Evolutionary conservation across 2,329 filamentous ascomycete species (phyloP).

Genomic region (Fusarium virguliforme): DNA sequence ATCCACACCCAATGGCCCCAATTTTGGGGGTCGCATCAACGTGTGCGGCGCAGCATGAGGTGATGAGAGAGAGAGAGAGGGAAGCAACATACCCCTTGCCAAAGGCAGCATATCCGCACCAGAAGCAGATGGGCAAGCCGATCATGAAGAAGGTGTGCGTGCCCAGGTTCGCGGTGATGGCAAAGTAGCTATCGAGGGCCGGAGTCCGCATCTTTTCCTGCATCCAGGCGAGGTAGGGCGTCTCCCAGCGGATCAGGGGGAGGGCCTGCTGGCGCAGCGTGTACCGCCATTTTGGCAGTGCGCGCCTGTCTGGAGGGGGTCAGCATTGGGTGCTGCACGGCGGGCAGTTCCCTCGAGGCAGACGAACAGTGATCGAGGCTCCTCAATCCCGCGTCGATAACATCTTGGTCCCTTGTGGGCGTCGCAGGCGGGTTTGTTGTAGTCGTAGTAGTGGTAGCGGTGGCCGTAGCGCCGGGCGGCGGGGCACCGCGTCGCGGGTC

Average conservation of each 20-base stretch:
- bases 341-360: background rate
- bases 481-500: constrained; percentile 55
- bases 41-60: constrained; percentile 35
- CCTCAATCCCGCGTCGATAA: constrained; percentile 81
- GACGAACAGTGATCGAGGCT: constrained; percentile 82
- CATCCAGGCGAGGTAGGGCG: constrained; percentile 90
- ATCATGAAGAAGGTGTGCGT: constrained; percentile 99
- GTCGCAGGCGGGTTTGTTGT: constrained; percentile 27
- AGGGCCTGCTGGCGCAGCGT: constrained; percentile 84
- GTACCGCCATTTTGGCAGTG: constrained; percentile 92
- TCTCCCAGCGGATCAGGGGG: constrained; percentile 93
- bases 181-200: constrained; percentile 94
- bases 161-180: constrained; percentile 94
- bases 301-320: constrained; percentile 77
- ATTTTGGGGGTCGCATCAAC: constrained; percentile 3
- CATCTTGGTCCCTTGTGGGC: constrained; percentile 47
- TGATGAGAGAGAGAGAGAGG: constrained; percentile 1
- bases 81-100: constrained; percentile 82
- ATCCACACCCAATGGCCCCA: background rate
- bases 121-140: constrained; percentile 93
- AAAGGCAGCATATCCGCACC: constrained; percentile 89
- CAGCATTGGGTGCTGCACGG: constrained; percentile 7
- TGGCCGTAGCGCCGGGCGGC: constrained; percentile 42
- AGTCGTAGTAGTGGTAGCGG: constrained; percentile 28
- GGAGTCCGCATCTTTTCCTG: constrained; percentile 87